Percentiles rank a stretch among this genome's conserved stretches.
These are phyloP conservation scores for Xylariaceae sp. DNA, from an alignment of 2,329 filamentous ascomycete species.

Conservation along the genomic window DNA sequence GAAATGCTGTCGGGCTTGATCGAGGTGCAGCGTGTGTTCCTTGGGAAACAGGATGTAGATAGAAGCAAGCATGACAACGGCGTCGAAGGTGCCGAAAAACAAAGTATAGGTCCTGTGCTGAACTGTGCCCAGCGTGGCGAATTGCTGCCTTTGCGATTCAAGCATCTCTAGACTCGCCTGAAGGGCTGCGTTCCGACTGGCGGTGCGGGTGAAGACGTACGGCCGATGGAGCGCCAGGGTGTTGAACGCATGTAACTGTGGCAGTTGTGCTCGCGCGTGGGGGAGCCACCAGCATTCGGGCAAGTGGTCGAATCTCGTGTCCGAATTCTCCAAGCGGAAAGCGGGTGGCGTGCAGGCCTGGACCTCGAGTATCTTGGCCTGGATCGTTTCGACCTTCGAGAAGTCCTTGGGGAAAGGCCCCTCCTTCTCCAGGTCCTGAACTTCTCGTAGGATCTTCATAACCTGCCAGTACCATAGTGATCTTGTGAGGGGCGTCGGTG, in stretches of 20 bases:
- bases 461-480: slow-evolving; percentile 49
- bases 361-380: slow-evolving; percentile 47
- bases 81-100: slow-evolving; percentile 62
- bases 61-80: slow-evolving; percentile 56
- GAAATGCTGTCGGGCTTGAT: slow-evolving; percentile 51
- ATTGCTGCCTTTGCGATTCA: slow-evolving; percentile 48
- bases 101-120: slow-evolving; percentile 54
- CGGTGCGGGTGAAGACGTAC: slow-evolving; percentile 55
- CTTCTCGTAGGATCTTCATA: slow-evolving; percentile 47
- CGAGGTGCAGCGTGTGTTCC: slow-evolving; percentile 48
- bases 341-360: slow-evolving; percentile 47
- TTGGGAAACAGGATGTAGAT: slow-evolving; percentile 59
- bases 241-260: slow-evolving; percentile 50
- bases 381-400: slow-evolving; percentile 50
- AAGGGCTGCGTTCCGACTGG: slow-evolving; percentile 53
- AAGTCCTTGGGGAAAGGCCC: slow-evolving; percentile 53
- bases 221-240: slow-evolving; percentile 58
- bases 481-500: slow-evolving; percentile 54
- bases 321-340: slow-evolving; percentile 53
- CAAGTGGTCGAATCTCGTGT: slow-evolving; percentile 53
- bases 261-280: slow-evolving; percentile 42
- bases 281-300: slow-evolving; percentile 52
- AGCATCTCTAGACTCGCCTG: slow-evolving; percentile 54
- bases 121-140: slow-evolving; percentile 45
- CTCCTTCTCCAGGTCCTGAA: slow-evolving; percentile 53